Conservation (phyloP, 2,329 filamentous ascomycete genomes). For the Aureobasidium namibiae region DNA sequence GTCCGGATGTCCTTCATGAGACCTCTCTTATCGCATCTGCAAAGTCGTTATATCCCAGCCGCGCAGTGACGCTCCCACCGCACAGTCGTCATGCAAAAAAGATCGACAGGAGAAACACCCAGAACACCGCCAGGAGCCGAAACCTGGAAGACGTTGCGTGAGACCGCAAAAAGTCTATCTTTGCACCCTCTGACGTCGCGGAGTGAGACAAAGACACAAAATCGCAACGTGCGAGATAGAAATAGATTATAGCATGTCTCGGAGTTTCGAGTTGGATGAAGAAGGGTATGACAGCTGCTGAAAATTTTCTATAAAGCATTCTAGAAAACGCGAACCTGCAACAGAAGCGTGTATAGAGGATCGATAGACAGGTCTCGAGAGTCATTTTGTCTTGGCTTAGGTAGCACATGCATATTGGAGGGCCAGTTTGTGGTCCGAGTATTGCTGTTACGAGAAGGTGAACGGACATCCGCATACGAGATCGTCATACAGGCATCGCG, state of each 20-base stretch:
- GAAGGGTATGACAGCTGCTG: not conserved
- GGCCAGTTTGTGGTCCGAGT: not conserved
- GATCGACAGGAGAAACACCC: no score
- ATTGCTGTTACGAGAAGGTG: not conserved
- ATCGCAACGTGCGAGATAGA: not conserved
- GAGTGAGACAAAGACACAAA: not conserved
- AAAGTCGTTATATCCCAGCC: no score
- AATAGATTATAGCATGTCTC: no score
- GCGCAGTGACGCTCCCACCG: no score
- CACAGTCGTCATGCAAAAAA: no score
- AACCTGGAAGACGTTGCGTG: not conserved
- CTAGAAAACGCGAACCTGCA: not conserved
- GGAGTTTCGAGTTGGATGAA: not conserved
- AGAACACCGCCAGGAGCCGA: no score
- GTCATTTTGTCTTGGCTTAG: not conserved
- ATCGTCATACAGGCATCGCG: constrained; percentile 1
- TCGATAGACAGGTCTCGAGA: not conserved
- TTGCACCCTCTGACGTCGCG: not conserved
- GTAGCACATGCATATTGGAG: not conserved
- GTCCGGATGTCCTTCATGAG: no score
- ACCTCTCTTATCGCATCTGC: no score
- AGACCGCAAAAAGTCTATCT: not conserved
- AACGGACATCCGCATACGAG: constrained; percentile 1
- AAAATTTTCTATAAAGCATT: not conserved
- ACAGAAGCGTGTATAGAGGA: not conserved